Evolutionary conservation across 2,329 filamentous ascomycete species (phyloP), one percentile per base, ranked within the genome.

Genomic region (Diaporthe ampelina): DNA sequence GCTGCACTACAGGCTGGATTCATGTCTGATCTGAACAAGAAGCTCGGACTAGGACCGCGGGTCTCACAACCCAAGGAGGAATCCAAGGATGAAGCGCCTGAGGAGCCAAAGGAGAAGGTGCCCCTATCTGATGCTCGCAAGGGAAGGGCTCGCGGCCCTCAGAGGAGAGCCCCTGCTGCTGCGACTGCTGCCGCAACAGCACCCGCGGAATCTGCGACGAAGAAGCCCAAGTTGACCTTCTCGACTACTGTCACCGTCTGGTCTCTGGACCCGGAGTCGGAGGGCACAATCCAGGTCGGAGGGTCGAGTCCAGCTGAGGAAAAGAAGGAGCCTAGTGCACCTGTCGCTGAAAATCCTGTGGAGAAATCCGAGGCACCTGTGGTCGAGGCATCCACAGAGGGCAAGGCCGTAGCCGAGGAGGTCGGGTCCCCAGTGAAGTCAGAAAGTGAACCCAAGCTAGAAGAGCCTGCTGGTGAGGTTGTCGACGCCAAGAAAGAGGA

Each of bases 41-140:
- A 95, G 65, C 87, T 99, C 37, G 93, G 95, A 80, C 85, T 97
- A 48, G 97, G 97, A 1, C 96, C 95, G n/a, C 92, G 94, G 78
- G 91, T 88, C 13, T 90, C 92, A 1, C 73, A 76, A 24, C 50
- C 74, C 1, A 95, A 95, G 86, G 93, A 94, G 79, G 93, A 95
- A 77, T 85, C 87, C 19, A 88, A 91, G 70, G 88, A 91, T 73
- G 89, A 90, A 61, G 83, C 85, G 43, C 84, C 84, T 2, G 88
- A 88, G 43, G 88, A 90, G 75, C 91, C 90, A 74, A 86, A 89
- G 77, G 91, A 95, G 79, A 94, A 95, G 82, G 91, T 89, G 15
- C 95, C 95, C n/a, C 86, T 99, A 35, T 88, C 89, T 29, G 97
- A 99, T 86, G 95, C 95, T 48, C 91, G 97, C 77, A 98, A 98